Conservation (phyloP, 2,329 filamentous ascomycete species). For the Cercospora citrullina region DNA sequence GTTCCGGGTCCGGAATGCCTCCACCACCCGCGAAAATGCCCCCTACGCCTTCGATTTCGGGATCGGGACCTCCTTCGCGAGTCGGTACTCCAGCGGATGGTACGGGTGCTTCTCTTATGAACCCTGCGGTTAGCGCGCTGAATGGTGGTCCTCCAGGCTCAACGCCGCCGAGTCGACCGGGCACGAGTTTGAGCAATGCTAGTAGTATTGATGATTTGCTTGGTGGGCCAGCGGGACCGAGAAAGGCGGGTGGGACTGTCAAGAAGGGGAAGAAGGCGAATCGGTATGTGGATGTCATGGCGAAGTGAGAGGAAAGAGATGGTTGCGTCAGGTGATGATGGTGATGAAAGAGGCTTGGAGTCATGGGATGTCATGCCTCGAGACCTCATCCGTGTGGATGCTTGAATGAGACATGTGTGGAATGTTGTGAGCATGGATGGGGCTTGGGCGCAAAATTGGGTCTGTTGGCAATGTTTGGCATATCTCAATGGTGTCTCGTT, state of each 20-base stretch:
- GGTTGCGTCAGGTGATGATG: background rate
- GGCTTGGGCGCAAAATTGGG: background rate
- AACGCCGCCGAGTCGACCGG: constrained; percentile 66
- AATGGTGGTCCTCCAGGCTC: constrained; percentile 33
- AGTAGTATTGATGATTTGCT: constrained; percentile 93
- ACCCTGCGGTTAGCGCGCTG: constrained; percentile 17
- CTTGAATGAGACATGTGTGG: background rate
- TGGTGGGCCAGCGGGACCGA: constrained; percentile 59
- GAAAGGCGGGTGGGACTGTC: constrained; percentile 56
- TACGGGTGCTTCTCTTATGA: constrained; percentile 15
- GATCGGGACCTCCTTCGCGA: constrained; percentile 36
- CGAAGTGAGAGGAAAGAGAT: constrained; percentile 50
- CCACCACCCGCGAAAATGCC: constrained; percentile 13
- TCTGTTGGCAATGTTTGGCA: background rate
- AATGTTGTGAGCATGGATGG: background rate
- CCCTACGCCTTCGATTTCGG: constrained; percentile 16
- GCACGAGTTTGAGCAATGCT: constrained; percentile 84
- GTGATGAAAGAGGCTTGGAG: background rate
- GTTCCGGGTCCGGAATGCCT: constrained; percentile 25
- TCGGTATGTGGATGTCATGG: constrained; percentile 93
- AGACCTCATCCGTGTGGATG: background rate
- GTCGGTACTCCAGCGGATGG: constrained; percentile 35
- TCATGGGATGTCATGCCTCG: background rate
- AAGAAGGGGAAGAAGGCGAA: constrained; percentile 74
- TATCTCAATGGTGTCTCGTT: background rate